These are phyloP conservation scores for Tylopilus felleus DNA, from an alignment of 768 basidiomycete species.

Conservation along the genomic window DNA sequence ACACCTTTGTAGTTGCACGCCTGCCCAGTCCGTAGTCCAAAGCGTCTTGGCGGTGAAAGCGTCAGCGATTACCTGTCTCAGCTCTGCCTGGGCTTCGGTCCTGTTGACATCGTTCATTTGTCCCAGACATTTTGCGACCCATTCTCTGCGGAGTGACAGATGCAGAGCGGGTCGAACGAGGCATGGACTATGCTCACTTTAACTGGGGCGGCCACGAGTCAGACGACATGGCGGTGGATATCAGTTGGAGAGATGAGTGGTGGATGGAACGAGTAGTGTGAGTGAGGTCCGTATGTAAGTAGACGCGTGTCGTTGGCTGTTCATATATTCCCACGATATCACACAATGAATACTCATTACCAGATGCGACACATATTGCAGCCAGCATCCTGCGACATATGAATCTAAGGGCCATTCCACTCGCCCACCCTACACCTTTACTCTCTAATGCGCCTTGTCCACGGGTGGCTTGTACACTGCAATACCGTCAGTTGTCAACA, in stretches of 20 bases:
- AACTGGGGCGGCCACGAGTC: slow-evolving; percentile 80
- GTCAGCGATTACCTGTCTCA: slow-evolving; percentile 95
- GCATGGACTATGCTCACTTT: slow-evolving; percentile 47
- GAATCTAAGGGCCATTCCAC: slow-evolving; percentile 19
- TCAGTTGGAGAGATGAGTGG: not conserved
- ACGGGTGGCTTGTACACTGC: slow-evolving; percentile 40
- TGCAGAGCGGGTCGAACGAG: slow-evolving; percentile 6
- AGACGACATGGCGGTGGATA: slow-evolving; percentile 51
- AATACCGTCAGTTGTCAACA: slow-evolving; percentile 5
- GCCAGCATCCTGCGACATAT: slow-evolving; percentile 24
- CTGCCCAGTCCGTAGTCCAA: slow-evolving; percentile 93
- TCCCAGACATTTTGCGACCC: slow-evolving; percentile 91
- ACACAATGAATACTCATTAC: slow-evolving; percentile 19
- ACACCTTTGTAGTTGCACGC: slow-evolving; percentile 83
- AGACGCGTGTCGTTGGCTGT: not conserved
- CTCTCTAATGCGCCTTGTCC: slow-evolving; percentile 34
- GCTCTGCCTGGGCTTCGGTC: slow-evolving; percentile 84
- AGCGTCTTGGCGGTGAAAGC: slow-evolving; percentile 81
- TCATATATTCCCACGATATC: slow-evolving; percentile 20
- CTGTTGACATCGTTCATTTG: slow-evolving; percentile 89
- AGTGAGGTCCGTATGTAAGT: slow-evolving; percentile 10
- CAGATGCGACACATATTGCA: slow-evolving; percentile 11
- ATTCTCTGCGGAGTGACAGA: slow-evolving; percentile 57
- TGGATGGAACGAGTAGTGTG: not conserved
- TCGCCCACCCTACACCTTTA: slow-evolving; percentile 1